Base-by-base conservation (phyloP, 768 basidiomycete genomes). In the Pleurotus tuber-regium region DNA sequence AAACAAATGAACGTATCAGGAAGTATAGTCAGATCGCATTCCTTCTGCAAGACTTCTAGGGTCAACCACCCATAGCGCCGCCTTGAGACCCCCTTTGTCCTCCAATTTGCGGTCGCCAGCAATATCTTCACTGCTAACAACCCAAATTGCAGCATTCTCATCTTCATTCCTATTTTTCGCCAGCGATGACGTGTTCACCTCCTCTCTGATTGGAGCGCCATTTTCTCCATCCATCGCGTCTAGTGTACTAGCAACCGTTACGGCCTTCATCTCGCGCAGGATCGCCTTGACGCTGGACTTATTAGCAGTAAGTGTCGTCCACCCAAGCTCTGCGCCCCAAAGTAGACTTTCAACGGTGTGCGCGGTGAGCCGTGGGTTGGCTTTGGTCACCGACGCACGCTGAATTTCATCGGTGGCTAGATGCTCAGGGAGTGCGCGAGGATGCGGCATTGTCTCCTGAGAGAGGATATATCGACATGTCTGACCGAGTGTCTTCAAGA, bases 291-390 rank as follows among this genome's bases (percentile, higher is more conserved):
- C 81, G 57, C 91, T 91, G 25, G 85, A 77, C 56, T 81, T 75
- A 58, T 96, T 95, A 7, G 90, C 90, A 3, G 92, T 94, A 42
- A 95, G 70, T n/a, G 89, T 91, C 55, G 92, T 94, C 87, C 88
- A 86, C 0, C 85, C 83, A 23, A 78, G 68, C 31, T 68, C 68
- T 0, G 86, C 80, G 12, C 92, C 92, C 61, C 78, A 80, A 16
- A 84, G 68, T 70, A 93, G 71, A 49, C 86, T 89, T 51, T 81
- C 75, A 7, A 89, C 78, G 0, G 92, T 94, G 63, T 94, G 92
- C 7, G 77, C 78, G 0, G 91, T 92, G 26, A 90, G 68, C 25
- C 77, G 77, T 1, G 79, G 74, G 54, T 83, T 82, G 16, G 72
- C 74, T 52, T 72, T 78, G 18, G 77, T 80, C 18, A 79, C 78